Evolutionary conservation across 768 basidiomycete species (phyloP).

Genomic region (Tricholomella constricta): DNA sequence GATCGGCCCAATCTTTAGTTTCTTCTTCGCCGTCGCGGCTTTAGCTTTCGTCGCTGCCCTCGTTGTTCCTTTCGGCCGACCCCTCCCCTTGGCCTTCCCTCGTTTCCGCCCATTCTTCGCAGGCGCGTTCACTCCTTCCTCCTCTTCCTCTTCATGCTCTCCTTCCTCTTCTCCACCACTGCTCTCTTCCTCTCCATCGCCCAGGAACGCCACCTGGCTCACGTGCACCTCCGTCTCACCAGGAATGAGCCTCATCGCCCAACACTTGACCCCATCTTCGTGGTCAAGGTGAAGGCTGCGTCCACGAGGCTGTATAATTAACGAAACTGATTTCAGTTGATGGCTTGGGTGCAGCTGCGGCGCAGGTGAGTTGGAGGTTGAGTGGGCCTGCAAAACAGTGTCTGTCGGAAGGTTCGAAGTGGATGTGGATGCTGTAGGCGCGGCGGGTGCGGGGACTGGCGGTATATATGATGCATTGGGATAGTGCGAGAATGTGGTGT

Average conservation of each 20-base stretch:
- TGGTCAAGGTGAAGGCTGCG: constrained; percentile 62
- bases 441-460: constrained; percentile 25
- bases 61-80: constrained; percentile 29
- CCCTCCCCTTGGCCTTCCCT: constrained; percentile 40
- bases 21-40: constrained; percentile 37
- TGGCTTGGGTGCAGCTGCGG: constrained; percentile 40
- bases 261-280: constrained; percentile 70
- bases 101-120: constrained; percentile 46
- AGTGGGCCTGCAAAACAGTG: constrained; percentile 26
- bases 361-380: constrained; percentile 41
- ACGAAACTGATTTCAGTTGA: constrained; percentile 53
- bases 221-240: constrained; percentile 61
- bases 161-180: constrained; percentile 59
- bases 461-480: constrained; percentile 56
- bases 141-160: constrained; percentile 44
- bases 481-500: constrained; percentile 48
- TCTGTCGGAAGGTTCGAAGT: constrained; percentile 24
- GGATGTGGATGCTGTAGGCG: constrained; percentile 22
- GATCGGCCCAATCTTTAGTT: constrained; percentile 53
- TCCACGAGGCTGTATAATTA: constrained; percentile 60
- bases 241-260: constrained; percentile 64
- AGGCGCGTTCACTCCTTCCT: constrained; percentile 44
- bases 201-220: constrained; percentile 53
- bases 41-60: constrained; percentile 31
- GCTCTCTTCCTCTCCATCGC: constrained; percentile 63